Base-by-base conservation (phyloP, 192 early-diverging fungal genomes). In the Podila minutissima region DNA sequence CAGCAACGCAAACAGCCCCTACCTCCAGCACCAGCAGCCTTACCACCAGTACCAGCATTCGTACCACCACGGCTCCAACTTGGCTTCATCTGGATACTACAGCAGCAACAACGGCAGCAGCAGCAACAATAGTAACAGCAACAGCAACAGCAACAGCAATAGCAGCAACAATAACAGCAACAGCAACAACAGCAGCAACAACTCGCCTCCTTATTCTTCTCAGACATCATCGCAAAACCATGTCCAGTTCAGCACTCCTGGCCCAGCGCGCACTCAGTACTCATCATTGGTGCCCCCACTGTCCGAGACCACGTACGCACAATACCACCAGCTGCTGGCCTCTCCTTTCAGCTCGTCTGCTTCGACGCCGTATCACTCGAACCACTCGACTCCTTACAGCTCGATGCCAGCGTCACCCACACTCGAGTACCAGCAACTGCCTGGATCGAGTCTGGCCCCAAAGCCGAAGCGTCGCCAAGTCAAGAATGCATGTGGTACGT, bases 401-500 rank as follows among this genome's bases (percentile, higher is more conserved):
- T 81, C 77, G 55, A 81, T 81, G 70, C 77, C 77, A 35, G 70
- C 65, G 2, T 81, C 77, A 19, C 77, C 77, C 4, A 73, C 77
- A 15, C 70, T 57, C 13, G 70, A 72, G 37, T 72, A 81, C 51
- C 70, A 72, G 35, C 77, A 72, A 15, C 28, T 69, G 66, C 57
- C 29, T 50, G 69, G 59, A 19, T 57, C 66, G 9, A n/a, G 38
- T 6, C 55, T 66, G 41, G 35, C 55, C 41, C 64, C 70, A 9
- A 82, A 78, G 57, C 70, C 70, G 46, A 95, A 94, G 63, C 89
- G 94, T 64, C 87, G 89, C 38, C 95, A 97, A 71, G 95, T 97
- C 61, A 97, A 97, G 74, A 97, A 95, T 83, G 95, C 95, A 17
- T 97, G 95, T 86, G 92, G 92, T 93, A 89, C 75, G 85, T 81